Conservation (phyloP, 2,329 filamentous ascomycete genomes). For the Zymoseptoria tritici region DNA sequence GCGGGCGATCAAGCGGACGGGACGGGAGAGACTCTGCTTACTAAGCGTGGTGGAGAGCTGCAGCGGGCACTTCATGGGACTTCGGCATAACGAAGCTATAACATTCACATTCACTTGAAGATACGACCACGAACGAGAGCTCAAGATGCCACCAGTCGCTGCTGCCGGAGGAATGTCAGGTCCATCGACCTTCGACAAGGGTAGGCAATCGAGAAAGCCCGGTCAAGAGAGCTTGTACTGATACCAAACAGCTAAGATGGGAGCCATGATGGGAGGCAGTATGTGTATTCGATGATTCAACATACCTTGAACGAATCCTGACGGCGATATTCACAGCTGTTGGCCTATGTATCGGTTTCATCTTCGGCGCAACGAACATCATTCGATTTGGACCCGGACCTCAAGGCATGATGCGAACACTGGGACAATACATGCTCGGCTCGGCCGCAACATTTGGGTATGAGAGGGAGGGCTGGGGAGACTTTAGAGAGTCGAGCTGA, state of each 20-base stretch:
- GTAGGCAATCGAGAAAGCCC: constrained; percentile 39
- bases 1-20: too few species aligned
- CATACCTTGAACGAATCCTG: background rate
- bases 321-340: constrained; percentile 57
- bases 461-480: constrained; percentile 19
- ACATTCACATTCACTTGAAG: background rate
- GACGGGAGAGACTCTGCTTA: background rate
- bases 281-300: constrained; percentile 36
- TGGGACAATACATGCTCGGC: constrained; percentile 94
- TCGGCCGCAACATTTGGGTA: constrained; percentile 96
- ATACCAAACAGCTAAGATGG: constrained; percentile 74
- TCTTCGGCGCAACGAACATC: constrained; percentile 87
- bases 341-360: constrained; percentile 93
- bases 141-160: constrained; percentile 28
- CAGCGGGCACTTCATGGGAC: background rate
- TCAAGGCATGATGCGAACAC: constrained; percentile 85
- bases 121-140: background rate
- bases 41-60: background rate
- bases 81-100: background rate
- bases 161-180: constrained; percentile 35
- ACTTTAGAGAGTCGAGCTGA: background rate
- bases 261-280: constrained; percentile 97
- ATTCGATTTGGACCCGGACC: constrained; percentile 89
- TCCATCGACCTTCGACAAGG: constrained; percentile 64
- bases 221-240: background rate